Base-by-base conservation (phyloP, 345 rosid species). In the Carallia brachiata region DNA sequence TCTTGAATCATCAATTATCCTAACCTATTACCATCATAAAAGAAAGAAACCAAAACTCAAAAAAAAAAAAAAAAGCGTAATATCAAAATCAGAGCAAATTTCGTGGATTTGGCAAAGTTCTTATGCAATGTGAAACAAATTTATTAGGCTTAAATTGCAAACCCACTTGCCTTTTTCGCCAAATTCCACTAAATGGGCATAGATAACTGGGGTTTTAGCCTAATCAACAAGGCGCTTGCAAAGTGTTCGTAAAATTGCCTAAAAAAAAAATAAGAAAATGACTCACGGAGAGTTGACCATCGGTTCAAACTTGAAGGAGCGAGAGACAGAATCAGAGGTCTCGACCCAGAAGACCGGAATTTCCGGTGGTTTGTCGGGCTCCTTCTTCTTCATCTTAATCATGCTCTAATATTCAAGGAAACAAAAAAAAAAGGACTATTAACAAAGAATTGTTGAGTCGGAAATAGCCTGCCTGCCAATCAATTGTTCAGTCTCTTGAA, bases 211-310 rank as follows among this genome's bases (percentile, higher is more conserved):
- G 34, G 34, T 32, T 32, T 32, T 32, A 44, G 50, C 50, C 13
- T 4, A 44, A 44, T 3, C 50, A 12, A 12, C 50, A 10, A 12
- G 50, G 50, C 50, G 75, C 77, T 65, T 62, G 30, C 73, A 48
- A 70, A 53, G 1, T 75, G 77, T 66, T 63, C 52, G 78, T 52
- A 50, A 75, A 64, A 70, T 34, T 76, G 66, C 37, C 13, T 19
- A 36, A 60, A 1, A 8, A 66, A 62, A 10, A 12, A 54, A 9
- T 12, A 36, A 57, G 19, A n/a, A 36, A 65, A 52, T 8, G 54
- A 66, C 78, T 55, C 52, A 92, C 97, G 16, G 98, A 88, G 80
- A 95, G 90, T 23, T 68, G 80, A 40, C 99, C 97, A 8, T 77
- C 85, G 75, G 86, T 65, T 88, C 86, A 74, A 95, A 95, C 16